These are phyloP conservation scores for Tephrocybe sp. DNA, from an alignment of 768 basidiomycete species.

Conservation along the genomic window DNA sequence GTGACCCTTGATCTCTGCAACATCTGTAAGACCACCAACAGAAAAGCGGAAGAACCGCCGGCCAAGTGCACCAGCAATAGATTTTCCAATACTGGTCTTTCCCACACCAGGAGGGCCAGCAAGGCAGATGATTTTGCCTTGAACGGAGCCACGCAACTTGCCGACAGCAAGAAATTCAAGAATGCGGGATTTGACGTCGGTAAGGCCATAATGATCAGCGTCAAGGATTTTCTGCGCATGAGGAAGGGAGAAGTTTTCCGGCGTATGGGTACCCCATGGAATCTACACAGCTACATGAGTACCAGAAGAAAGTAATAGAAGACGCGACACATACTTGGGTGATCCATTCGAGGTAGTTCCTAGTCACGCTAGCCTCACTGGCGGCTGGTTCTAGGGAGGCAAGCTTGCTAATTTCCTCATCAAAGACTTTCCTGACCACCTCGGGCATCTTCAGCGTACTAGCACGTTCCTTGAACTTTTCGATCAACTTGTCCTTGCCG, in stretches of 20 bases:
- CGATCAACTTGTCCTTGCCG: constrained; percentile 91
- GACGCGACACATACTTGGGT: constrained; percentile 53
- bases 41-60: constrained; percentile 96
- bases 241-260: constrained; percentile 86
- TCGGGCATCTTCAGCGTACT: constrained; percentile 85
- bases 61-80: constrained; percentile 86
- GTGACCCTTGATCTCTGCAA: constrained; percentile 99
- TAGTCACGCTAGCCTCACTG: constrained; percentile 89
- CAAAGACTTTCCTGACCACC: constrained; percentile 87
- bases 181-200: constrained; percentile 90
- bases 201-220: constrained; percentile 91
- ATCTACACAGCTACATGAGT: constrained; percentile 42
- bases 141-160: constrained; percentile 88
- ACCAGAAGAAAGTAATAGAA: constrained; percentile 1
- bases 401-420: constrained; percentile 92
- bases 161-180: constrained; percentile 96
- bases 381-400: constrained; percentile 87
- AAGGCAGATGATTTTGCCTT: constrained; percentile 97
- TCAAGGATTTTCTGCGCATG: constrained; percentile 85
- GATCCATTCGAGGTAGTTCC: constrained; percentile 93
- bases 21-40: constrained; percentile 94
- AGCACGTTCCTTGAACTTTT: constrained; percentile 88
- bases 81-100: constrained; percentile 95
- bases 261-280: constrained; percentile 94
- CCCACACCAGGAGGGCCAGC: constrained; percentile 98